These are phyloP conservation scores for Aspergillus pseudonomiae DNA, from an alignment of 2,329 filamentous ascomycete genomes.

Conservation along the genomic window DNA sequence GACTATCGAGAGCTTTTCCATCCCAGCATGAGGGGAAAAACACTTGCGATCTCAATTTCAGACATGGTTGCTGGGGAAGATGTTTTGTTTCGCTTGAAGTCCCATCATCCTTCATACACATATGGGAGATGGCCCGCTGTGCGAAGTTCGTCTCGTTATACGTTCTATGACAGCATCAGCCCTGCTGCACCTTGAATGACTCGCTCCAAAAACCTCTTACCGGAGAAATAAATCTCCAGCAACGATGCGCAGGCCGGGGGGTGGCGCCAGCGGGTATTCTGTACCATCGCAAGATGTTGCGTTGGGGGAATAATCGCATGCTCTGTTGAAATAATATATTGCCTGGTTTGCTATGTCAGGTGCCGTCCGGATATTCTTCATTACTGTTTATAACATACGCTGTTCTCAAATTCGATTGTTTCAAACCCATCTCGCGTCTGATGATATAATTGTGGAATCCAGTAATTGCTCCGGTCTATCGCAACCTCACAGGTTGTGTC, in stretches of 20 bases:
- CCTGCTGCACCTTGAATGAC: not conserved
- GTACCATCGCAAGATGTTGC: slow-evolving; percentile 14
- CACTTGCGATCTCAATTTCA: slow-evolving; percentile 35
- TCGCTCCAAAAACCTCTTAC: slow-evolving; percentile 6
- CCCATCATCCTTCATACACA: slow-evolving; percentile 56
- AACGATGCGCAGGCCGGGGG: slow-evolving; percentile 26
- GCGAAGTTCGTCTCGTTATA: slow-evolving; percentile 21
- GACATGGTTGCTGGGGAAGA: slow-evolving; percentile 61
- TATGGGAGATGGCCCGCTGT: slow-evolving; percentile 57
- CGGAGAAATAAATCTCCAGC: slow-evolving; percentile 24
- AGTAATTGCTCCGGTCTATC: slow-evolving; percentile 75
- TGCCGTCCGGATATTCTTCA: too few relatives aligned
- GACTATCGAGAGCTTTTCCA: slow-evolving; percentile 36
- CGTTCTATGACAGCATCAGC: slow-evolving; percentile 12
- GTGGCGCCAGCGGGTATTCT: slow-evolving; percentile 21
- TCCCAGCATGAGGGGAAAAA: slow-evolving; percentile 46
- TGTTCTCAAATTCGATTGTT: slow-evolving; percentile 21
- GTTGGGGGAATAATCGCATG: slow-evolving; percentile 22
- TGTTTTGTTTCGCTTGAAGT: slow-evolving; percentile 51
- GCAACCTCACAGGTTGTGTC: slow-evolving; percentile 63
- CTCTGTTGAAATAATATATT: slow-evolving; percentile 27
- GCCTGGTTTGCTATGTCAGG: slow-evolving; percentile 16
- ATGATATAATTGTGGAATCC: slow-evolving; percentile 74
- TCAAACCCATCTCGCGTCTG: slow-evolving; percentile 18
- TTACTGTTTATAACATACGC: slow-evolving; percentile 12